Percentiles rank a stretch among this genome's conserved stretches.
Evolutionary conservation across 768 basidiomycete genomes (phyloP).

Genomic region (Boletus sp.): DNA sequence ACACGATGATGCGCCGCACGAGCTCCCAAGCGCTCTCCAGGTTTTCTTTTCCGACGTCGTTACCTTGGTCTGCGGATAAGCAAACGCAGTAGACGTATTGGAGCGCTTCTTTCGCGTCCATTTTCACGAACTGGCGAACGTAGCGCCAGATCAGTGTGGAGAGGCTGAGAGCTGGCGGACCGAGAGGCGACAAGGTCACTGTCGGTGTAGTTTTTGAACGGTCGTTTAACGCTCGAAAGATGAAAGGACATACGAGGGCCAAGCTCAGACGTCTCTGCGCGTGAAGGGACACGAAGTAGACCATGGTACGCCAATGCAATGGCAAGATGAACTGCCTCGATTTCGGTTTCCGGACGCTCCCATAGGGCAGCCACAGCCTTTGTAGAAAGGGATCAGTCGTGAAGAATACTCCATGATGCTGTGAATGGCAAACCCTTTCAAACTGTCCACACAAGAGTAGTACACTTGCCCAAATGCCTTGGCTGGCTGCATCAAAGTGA

Average conservation of each 20-base stretch:
- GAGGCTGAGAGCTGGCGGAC: constrained; percentile 73
- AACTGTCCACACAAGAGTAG: constrained; percentile 93
- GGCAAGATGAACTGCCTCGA: constrained; percentile 93
- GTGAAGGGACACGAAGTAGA: constrained; percentile 76
- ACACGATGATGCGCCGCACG: constrained; percentile 72
- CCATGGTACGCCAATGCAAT: constrained; percentile 94
- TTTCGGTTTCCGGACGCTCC: constrained; percentile 82
- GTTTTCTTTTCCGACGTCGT: constrained; percentile 79
- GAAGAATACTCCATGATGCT: not conserved
- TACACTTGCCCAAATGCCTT: constrained; percentile 78
- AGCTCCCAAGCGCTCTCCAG: constrained; percentile 80
- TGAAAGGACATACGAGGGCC: constrained; percentile 61
- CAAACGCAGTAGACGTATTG: constrained; percentile 92
- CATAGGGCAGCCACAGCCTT: constrained; percentile 90
- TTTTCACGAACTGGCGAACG: constrained; percentile 85
- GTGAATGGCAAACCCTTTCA: constrained; percentile 62
- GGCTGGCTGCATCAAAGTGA: constrained; percentile 69
- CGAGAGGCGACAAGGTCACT: constrained; percentile 72
- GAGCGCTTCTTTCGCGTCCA: constrained; percentile 90
- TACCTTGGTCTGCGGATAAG: constrained; percentile 69
- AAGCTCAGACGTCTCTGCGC: constrained; percentile 81
- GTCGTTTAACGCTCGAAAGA: not conserved
- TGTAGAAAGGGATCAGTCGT: constrained; percentile 1
- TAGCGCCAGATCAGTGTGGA: constrained; percentile 91
- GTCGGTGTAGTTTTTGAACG: not conserved